phyloP scores from a whole-genome alignment of 2,329 filamentous ascomycete genomes.

The Didymella pinodella region DNA sequence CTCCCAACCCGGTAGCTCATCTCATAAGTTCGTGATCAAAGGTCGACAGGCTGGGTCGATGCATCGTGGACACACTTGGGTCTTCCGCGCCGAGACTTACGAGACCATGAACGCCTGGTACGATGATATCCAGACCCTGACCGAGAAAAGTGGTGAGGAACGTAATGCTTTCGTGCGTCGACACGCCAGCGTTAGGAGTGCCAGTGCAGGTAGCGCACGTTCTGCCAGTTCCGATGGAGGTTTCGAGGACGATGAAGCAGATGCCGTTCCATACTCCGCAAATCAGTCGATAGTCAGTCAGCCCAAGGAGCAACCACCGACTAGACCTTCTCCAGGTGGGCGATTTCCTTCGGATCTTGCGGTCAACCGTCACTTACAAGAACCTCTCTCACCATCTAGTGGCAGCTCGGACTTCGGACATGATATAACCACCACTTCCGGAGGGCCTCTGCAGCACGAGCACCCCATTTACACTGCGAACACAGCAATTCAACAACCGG shows the following conservation, averaged over 20 bases:
- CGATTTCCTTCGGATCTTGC: constrained; percentile 95
- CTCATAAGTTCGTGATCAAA: constrained; percentile 98
- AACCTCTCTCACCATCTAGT: constrained; percentile 80
- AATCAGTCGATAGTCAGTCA: constrained; percentile 57
- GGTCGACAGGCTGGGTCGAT: constrained; percentile 91
- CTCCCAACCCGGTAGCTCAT: constrained; percentile 80
- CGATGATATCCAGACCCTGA: constrained; percentile 88
- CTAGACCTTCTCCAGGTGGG: constrained; percentile 88
- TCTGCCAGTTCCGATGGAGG: constrained; percentile 59
- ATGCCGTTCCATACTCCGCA: constrained; percentile 70
- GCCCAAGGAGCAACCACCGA: constrained; percentile 55
- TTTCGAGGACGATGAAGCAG: constrained; percentile 65
- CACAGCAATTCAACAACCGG: constrained; percentile 30
- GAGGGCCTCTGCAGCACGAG: constrained; percentile 57
- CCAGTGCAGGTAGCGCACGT: constrained; percentile 68
- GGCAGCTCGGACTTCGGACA: constrained; percentile 73
- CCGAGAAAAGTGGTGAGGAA: constrained; percentile 87
- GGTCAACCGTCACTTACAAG: constrained; percentile 84
- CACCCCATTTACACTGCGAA: constrained; percentile 36
- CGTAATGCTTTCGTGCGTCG: constrained; percentile 85
- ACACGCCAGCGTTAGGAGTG: constrained; percentile 78
- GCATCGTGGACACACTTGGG: constrained; percentile 79
- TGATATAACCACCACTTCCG: constrained; percentile 67
- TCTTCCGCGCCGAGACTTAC: constrained; percentile 73
- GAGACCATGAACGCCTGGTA: constrained; percentile 99